Conservation (phyloP, 306 rosid genomes). For the Pyrus communis region DNA sequence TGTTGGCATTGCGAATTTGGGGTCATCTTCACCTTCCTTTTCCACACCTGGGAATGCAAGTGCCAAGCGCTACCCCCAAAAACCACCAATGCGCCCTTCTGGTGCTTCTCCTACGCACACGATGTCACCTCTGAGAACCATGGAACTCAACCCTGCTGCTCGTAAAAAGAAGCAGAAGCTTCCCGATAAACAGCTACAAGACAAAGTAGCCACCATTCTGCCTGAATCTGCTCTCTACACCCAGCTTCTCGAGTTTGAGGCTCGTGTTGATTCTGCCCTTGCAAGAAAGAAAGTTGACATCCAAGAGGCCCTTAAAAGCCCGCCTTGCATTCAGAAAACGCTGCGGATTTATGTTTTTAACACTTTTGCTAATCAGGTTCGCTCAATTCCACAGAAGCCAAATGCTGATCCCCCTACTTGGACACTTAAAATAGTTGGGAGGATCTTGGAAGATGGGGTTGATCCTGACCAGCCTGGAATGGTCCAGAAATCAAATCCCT, state of each 20-base stretch:
- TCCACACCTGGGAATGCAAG: slow-evolving; percentile 47
- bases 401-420: slow-evolving; percentile 88
- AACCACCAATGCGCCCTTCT: slow-evolving; percentile 83
- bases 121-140: slow-evolving; percentile 58
- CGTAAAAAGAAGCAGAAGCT: slow-evolving; percentile 92
- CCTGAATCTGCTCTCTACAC: slow-evolving; percentile 91
- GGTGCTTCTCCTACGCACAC: slow-evolving; percentile 51
- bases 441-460: slow-evolving; percentile 88
- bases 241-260: slow-evolving; percentile 94
- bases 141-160: slow-evolving; percentile 73
- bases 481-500: slow-evolving; percentile 70
- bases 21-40: slow-evolving; percentile 39
- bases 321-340: slow-evolving; percentile 83
- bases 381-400: slow-evolving; percentile 72
- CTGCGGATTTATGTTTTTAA: slow-evolving; percentile 90
- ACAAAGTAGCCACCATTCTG: slow-evolving; percentile 77
- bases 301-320: slow-evolving; percentile 89
- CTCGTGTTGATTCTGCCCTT: slow-evolving; percentile 88
- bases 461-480: slow-evolving; percentile 96
- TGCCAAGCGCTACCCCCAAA: slow-evolving; percentile 58
- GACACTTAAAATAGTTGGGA: slow-evolving; percentile 94
- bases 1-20: slow-evolving; percentile 55
- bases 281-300: slow-evolving; percentile 91
- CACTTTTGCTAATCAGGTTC: slow-evolving; percentile 79
- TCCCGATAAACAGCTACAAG: slow-evolving; percentile 90